A percentile compares a stretch with the other conserved stretches of the same genome.
These are phyloP conservation scores for Sindora glabra DNA, from an alignment of 306 rosid species.

Conservation along the genomic window DNA sequence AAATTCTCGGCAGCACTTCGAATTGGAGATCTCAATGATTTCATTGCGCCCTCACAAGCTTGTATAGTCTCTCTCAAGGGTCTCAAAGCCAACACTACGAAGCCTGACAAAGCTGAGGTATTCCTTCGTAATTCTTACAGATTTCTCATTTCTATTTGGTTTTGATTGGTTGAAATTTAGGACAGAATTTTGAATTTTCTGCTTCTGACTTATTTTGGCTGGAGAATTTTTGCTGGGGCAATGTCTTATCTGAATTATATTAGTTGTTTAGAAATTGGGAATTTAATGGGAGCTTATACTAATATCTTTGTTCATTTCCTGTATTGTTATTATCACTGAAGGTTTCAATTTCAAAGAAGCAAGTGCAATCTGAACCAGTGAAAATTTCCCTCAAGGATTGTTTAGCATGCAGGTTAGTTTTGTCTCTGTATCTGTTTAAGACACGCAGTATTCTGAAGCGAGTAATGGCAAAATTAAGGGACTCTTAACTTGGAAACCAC, in stretches of 20 bases:
- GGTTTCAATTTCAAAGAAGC: constrained; percentile 52
- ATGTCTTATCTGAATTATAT: not conserved
- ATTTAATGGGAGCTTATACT: not conserved
- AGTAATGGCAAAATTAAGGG: too few relatives aligned
- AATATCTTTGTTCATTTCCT: not conserved
- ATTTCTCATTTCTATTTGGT: not conserved
- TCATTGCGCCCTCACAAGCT: constrained; percentile 83
- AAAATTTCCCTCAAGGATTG: constrained; percentile 94
- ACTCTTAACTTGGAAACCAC: too few relatives aligned
- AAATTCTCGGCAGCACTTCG: constrained; percentile 87
- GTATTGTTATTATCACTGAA: constrained; percentile 8
- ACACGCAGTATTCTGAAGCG: too few relatives aligned
- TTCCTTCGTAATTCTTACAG: not conserved
- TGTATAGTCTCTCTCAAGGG: constrained; percentile 93
- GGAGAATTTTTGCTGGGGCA: not conserved
- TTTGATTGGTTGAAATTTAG: not conserved
- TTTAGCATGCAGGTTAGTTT: constrained; percentile 85
- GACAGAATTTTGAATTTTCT: not conserved
- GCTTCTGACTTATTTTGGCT: not conserved
- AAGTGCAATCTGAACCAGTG: constrained; percentile 68
- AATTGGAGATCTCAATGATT: constrained; percentile 87
- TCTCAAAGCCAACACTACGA: constrained; percentile 34
- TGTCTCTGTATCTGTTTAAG: not conserved
- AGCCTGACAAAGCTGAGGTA: constrained; percentile 56
- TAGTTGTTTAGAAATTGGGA: not conserved